These are phyloP conservation scores for Clarkia xantiana DNA, from an alignment of 345 rosid genomes.

Conservation along the genomic window DNA sequence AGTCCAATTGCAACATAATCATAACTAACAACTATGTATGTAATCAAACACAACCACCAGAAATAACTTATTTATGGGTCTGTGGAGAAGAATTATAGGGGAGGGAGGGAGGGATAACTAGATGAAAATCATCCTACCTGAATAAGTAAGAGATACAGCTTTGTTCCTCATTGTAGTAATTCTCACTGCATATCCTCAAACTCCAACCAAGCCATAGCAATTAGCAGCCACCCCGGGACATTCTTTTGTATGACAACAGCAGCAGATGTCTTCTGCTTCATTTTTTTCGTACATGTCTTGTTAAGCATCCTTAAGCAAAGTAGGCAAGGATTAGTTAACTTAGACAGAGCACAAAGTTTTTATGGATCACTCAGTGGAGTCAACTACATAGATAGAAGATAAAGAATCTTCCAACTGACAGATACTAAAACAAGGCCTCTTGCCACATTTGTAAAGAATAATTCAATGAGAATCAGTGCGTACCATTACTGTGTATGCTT, in stretches of 20 bases:
- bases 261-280: conserved; percentile 54
- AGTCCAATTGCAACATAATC: too few relatives aligned
- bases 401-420: too few relatives aligned
- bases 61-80: too few relatives aligned
- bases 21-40: too few relatives aligned
- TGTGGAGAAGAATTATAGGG: too few relatives aligned
- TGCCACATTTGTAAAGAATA: too few relatives aligned
- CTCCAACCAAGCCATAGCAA: conserved; percentile 34
- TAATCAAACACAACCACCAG: too few relatives aligned
- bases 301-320: conserved; percentile 57
- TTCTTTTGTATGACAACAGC: conserved; percentile 56
- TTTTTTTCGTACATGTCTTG: conserved; percentile 44
- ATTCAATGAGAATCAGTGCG: conserved; percentile 6
- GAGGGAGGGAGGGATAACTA: too few relatives aligned
- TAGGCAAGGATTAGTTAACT: not conserved
- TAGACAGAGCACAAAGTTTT: not conserved
- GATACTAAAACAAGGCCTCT: too few relatives aligned
- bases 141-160: conserved; percentile 58
- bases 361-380: too few relatives aligned
- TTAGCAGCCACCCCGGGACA: conserved; percentile 46
- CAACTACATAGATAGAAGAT: too few relatives aligned
- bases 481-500: conserved; percentile 88
- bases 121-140: conserved; percentile 34
- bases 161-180: conserved; percentile 40
- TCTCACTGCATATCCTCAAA: conserved; percentile 52